Base-by-base conservation (phyloP, 495 filamentous ascomycete species). In the Bathelium albidoporum region DNA sequence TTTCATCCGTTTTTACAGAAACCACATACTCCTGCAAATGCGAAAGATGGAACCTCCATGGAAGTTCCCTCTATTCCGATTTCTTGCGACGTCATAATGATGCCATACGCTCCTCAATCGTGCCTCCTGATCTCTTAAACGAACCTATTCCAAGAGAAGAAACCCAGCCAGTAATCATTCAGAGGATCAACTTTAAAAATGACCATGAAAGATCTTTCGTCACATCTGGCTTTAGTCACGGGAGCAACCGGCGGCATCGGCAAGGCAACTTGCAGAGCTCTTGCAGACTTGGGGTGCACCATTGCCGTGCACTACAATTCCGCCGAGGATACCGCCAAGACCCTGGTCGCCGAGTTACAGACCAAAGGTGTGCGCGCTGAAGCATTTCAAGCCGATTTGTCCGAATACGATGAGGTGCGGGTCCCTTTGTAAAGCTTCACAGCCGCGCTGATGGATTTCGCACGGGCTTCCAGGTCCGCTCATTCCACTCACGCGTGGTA, bases 241-340 rank as follows among this genome's bases (percentile, higher is more conserved):
- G 70, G 72, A 20, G 70, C 66, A 32, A 71, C 72, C 11, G 72
- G 72, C 28, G 71, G 71, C 44, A 67, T 74, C 28, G 72, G 72
- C 26, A 66, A 63, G 24, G 72, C 68, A 12, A 74, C 71, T 24
- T 62, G 45, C 44, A 34, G 22, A 0, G 20, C 39, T 22, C 68
- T 74, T 12, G 69, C 72, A 12, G 55, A 55, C 29, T 65, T 67
- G 2, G 71, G 71, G 16, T 71, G 65, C 43, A 59, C 66, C 53
- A 65, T 77, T 24, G 74, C 70, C 29, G 44, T 77, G 2, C 74
- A 77, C 58, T 77, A 75, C 66, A 53, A 71, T 58, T 66, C 36
- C 28, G 69, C 66, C 24, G 59, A 39, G 20, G 44, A 53, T 16
- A 64, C 60, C 9, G 64, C 59, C 1, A 32, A 70, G n/a, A 39